Base-by-base conservation (phyloP, 2,329 filamentous ascomycete species). In the Thielaviopsis populi region DNA sequence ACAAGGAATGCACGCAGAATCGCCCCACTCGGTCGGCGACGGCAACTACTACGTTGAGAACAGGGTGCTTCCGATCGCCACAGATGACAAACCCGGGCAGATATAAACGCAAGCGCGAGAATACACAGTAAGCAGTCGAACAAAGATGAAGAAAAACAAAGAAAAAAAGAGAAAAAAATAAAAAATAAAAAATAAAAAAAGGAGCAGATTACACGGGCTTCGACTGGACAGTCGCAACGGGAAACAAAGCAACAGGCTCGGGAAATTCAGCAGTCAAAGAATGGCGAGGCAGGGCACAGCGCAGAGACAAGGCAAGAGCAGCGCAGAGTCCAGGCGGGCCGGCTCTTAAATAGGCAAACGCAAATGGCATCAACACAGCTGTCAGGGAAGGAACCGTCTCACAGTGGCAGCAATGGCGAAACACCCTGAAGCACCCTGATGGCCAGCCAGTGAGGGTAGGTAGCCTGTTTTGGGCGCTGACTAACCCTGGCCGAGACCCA, bases 391-490 rank as follows among this genome's bases (percentile, higher is more conserved):
- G 50, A 54, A n/a, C 24, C 33, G 27, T 37, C 27, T 37, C 53
- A 56, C 27, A 30, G 37, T 13, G 3, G 30, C 30, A 37, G 4
- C n/a, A n/a, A n/a, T n/a, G n/a, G n/a, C n/a, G n/a, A n/a, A n/a
- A n/a, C n/a, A n/a, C n/a, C n/a, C n/a, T n/a, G 15, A 46, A 61
- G 59, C 11, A 61, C 59, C 59, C 59, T 61, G 59, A 61, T 37
- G 33, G 33, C 33, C 33, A 37, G 33, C 33, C n/a, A n/a, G n/a
- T n/a, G n/a, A n/a, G 33, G 8, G 5, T 3, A 7, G 30, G 30
- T 33, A 3, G 27, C 50, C 24, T 30, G 50, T 30, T 33, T 30
- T 27, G 50, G 19, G 48, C 24, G 50, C 22, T 54, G 50, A 54
- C 22, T 22, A 54, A 30, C 15, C 22, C 50, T 7, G 22, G 50